Percentiles rank a stretch among this genome's conserved stretches.
Evolutionary conservation across 139 green algal genomes (phyloP).

Genomic region (Micractinium conductrix): DNA sequence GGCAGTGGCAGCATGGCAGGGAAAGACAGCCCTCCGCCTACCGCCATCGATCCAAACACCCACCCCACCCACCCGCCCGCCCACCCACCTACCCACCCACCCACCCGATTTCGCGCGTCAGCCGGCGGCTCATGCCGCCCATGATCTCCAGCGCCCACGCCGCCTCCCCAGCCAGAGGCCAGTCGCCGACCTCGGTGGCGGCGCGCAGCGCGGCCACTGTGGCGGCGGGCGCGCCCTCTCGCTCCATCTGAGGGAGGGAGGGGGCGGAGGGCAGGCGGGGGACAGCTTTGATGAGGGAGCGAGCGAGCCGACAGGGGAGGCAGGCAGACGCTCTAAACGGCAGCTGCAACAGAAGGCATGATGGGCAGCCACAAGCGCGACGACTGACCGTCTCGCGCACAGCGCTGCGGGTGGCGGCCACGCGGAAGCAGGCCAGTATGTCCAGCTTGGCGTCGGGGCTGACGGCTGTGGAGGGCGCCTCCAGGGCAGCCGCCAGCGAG

Average conservation of each 20-base stretch:
- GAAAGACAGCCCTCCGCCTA: neutral
- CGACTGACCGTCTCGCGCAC: constrained; percentile 6
- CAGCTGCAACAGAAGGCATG: neutral
- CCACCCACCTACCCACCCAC: neutral
- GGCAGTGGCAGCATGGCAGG: neutral
- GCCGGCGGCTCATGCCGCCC: constrained; percentile 6
- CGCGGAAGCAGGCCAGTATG: neutral
- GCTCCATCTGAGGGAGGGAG: constrained; percentile 4
- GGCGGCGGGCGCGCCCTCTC: neutral
- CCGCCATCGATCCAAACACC: no score
- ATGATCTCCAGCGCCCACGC: constrained; percentile 32
- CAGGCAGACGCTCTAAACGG: neutral
- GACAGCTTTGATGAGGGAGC: neutral
- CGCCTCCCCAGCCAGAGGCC: constrained; percentile 12
- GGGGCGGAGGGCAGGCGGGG: neutral
- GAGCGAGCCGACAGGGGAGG: neutral
- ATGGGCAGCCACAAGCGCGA: no score
- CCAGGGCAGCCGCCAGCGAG: constrained; percentile 1
- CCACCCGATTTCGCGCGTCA: constrained; percentile 8
- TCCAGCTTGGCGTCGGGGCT: constrained; percentile 12
- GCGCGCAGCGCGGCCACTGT: neutral
- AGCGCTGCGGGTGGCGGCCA: neutral
- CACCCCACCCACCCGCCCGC: neutral
- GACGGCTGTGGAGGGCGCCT: neutral
- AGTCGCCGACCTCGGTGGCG: neutral